A percentile compares a stretch with the other conserved stretches of the same genome.
phyloP scores from a whole-genome alignment of 495 filamentous ascomycete species.

The Beverwykella pulmonaria region DNA sequence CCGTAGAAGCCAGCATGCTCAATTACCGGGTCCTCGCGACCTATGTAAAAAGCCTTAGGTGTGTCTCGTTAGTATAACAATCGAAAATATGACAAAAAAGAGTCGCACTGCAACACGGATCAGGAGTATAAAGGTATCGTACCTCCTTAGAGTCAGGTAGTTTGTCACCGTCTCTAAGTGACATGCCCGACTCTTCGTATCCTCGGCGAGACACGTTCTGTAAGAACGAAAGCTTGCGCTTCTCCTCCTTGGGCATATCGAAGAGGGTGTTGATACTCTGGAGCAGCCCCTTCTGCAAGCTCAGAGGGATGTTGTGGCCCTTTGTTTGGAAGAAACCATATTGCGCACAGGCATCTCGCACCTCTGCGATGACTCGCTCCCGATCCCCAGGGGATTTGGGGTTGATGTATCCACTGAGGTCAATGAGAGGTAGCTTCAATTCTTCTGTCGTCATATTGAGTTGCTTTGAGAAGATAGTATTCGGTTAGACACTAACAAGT shows the following conservation, averaged over 20 bases:
- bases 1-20: constrained; percentile 42
- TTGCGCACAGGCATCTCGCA: constrained; percentile 41
- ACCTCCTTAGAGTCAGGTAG: constrained; percentile 50
- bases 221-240: constrained; percentile 40
- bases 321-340: constrained; percentile 58
- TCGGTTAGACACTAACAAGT: background rate
- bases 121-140: background rate
- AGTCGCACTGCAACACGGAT: background rate
- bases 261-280: constrained; percentile 40
- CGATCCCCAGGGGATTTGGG: constrained; percentile 2
- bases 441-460: background rate
- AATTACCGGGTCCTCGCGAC: constrained; percentile 40
- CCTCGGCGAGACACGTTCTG: constrained; percentile 46
- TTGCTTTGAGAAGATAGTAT: background rate
- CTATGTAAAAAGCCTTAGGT: constrained; percentile 42
- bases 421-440: constrained; percentile 21
- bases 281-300: constrained; percentile 36
- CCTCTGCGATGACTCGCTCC: constrained; percentile 40
- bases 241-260: constrained; percentile 45
- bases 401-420: constrained; percentile 22
- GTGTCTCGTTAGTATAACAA: no score
- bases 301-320: constrained; percentile 50
- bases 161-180: constrained; percentile 38
- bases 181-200: constrained; percentile 45
- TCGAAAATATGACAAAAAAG: no score